Conservation (phyloP, 108 stramenopile species). For the Hondaea fermentalgiana region DNA sequence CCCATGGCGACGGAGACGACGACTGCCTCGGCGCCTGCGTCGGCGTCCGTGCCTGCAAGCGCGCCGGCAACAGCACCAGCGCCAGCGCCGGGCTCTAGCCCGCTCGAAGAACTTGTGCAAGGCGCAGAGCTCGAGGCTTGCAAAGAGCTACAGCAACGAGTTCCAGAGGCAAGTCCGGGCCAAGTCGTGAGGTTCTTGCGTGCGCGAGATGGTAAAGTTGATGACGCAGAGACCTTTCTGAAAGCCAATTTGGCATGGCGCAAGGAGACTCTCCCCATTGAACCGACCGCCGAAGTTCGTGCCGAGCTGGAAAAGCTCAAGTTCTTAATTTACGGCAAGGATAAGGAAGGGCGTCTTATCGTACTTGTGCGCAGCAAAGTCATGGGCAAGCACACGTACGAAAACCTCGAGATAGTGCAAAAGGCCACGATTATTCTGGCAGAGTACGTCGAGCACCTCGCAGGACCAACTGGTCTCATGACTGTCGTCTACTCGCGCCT, state of each 20-base stretch:
- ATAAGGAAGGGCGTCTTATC: not conserved
- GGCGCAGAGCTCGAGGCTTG: slow-evolving; percentile 8
- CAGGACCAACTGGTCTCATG: not conserved
- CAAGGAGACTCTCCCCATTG: not conserved
- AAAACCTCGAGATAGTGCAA: not conserved
- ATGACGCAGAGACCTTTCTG: not conserved
- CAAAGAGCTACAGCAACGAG: not conserved
- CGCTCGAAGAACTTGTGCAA: not conserved
- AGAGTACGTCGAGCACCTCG: not conserved
- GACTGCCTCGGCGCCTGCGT: not conserved
- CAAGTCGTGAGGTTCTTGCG: not conserved
- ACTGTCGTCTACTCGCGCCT: not conserved
- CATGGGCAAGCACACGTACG: slow-evolving; percentile 9
- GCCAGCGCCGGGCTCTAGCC: not conserved
- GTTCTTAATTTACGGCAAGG: not conserved
- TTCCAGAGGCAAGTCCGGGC: not conserved
- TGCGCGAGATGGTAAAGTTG: not conserved
- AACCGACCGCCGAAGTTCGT: not conserved
- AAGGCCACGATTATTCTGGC: not conserved
- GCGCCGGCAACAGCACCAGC: not conserved
- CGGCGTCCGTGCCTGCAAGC: not conserved
- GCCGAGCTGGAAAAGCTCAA: not conserved
- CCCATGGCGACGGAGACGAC: not conserved
- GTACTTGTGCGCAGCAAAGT: not conserved
- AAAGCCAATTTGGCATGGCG: not conserved